These are phyloP conservation scores for Globisporangium recalcitrans DNA, from an alignment of 352 stramenopile genomes.

Conservation along the genomic window DNA sequence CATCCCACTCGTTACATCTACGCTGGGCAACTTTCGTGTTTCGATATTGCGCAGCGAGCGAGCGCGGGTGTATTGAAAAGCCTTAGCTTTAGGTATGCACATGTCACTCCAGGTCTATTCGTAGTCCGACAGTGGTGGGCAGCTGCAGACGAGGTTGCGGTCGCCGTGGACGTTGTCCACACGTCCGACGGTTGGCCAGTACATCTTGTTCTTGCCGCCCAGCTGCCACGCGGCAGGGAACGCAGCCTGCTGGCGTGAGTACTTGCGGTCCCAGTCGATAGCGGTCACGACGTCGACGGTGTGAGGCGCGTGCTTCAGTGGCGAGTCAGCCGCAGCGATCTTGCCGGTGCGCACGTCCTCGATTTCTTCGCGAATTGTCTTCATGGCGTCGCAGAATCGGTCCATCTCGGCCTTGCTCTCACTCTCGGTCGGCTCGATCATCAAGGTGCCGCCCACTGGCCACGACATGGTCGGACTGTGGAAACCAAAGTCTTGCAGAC, in stretches of 20 bases:
- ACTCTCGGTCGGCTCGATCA: conserved; percentile 99
- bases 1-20: neutral
- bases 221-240: conserved; percentile 96
- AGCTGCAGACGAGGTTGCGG: conserved; percentile 97
- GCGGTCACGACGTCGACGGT: conserved; percentile 93
- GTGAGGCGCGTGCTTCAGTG: conserved; percentile 97
- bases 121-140: conserved; percentile 95
- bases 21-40: conserved; percentile 6
- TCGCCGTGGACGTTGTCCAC: conserved; percentile 99
- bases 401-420: conserved; percentile 98
- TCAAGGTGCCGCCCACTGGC: conserved; percentile 97
- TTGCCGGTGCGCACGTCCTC: conserved; percentile 93
- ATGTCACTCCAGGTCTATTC: conserved; percentile 20
- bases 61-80: conserved; percentile 11
- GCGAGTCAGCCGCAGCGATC: conserved; percentile 88
- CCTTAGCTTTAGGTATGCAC: neutral
- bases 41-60: conserved; percentile 5
- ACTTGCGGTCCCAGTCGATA: conserved; percentile 93
- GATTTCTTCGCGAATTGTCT: conserved; percentile 97
- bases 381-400: conserved; percentile 95
- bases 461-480: conserved; percentile 99
- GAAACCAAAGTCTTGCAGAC: conserved; percentile 99
- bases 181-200: conserved; percentile 96
- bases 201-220: conserved; percentile 91
- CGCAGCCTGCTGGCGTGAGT: conserved; percentile 90